These are phyloP conservation scores for Myrica gale DNA, from an alignment of 306 rosid genomes.

Conservation along the genomic window DNA sequence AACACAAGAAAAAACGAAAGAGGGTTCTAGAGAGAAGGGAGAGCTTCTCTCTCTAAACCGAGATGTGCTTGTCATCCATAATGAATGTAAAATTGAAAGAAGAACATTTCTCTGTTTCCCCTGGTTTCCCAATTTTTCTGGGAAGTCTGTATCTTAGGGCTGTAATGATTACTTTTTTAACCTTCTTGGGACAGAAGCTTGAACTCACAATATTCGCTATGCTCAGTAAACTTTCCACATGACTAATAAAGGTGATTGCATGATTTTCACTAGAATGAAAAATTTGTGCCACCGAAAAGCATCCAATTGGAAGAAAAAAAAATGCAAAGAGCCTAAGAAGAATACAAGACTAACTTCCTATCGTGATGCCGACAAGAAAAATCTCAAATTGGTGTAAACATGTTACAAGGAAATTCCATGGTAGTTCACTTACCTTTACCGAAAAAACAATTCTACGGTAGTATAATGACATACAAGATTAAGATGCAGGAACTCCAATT, in stretches of 20 bases:
- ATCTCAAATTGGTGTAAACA: conserved; percentile 18
- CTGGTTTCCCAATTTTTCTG: not conserved
- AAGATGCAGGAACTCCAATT: conserved; percentile 7
- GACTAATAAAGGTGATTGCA: not conserved
- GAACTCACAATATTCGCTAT: not conserved
- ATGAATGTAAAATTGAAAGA: not conserved
- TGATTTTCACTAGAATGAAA: conserved; percentile 9
- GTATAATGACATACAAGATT: conserved; percentile 33
- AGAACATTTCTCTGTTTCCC: not conserved
- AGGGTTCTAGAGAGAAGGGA: too few relatives aligned
- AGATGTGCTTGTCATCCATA: too few relatives aligned
- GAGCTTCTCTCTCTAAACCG: too few relatives aligned
- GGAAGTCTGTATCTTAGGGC: not conserved
- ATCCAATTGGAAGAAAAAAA: conserved; percentile 5
- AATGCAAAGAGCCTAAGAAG: conserved; percentile 23
- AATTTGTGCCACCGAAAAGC: conserved; percentile 3
- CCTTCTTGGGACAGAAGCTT: not conserved
- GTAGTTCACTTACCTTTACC: too few relatives aligned
- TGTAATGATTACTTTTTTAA: too few relatives aligned
- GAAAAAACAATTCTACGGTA: conserved; percentile 17
- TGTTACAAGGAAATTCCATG: conserved; percentile 31
- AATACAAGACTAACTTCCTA: conserved; percentile 31
- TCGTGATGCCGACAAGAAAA: conserved; percentile 22
- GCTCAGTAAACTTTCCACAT: not conserved
- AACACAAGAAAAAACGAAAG: too few relatives aligned